These are phyloP conservation scores for Ormosia semicastrata DNA, from an alignment of 306 rosid genomes.

Conservation along the genomic window DNA sequence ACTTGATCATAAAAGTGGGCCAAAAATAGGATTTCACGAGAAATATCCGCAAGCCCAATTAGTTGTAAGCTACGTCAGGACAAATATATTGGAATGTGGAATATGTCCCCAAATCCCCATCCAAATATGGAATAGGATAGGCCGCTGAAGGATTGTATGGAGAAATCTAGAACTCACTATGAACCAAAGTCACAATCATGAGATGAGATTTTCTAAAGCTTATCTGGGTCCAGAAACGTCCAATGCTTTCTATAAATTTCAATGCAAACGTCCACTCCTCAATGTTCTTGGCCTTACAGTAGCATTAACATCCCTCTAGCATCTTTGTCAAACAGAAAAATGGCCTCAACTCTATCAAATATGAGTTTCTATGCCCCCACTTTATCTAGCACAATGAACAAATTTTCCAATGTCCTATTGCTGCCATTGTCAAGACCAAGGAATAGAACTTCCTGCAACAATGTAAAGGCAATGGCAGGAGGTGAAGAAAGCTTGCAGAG, in stretches of 20 bases:
- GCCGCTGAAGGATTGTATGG: neutral
- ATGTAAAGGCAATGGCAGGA: conserved; percentile 26
- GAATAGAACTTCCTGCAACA: neutral
- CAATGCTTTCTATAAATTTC: conserved; percentile 30
- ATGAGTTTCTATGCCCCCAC: conserved; percentile 23
- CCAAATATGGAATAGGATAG: neutral
- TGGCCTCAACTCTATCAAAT: conserved; percentile 22
- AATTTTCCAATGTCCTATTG: neutral
- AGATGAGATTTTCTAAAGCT: neutral
- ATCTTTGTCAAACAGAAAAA: neutral
- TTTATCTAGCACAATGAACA: conserved; percentile 23
- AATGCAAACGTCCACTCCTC: neutral
- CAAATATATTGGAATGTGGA: neutral
- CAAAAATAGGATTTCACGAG: neutral
- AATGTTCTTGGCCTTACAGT: neutral
- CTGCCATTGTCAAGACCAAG: conserved; percentile 4
- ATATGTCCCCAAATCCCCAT: no score
- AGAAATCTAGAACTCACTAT: conserved; percentile 28
- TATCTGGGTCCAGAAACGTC: conserved; percentile 29
- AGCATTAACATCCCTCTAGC: neutral
- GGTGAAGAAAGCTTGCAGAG: conserved; percentile 23
- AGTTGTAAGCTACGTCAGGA: neutral
- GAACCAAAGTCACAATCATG: neutral
- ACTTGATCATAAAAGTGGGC: neutral
- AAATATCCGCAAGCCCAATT: neutral